A percentile compares a stretch with the other conserved stretches of the same genome.
These are phyloP conservation scores for Westerdykella sp. DNA, from an alignment of 2,329 filamentous ascomycete genomes.

Conservation along the genomic window DNA sequence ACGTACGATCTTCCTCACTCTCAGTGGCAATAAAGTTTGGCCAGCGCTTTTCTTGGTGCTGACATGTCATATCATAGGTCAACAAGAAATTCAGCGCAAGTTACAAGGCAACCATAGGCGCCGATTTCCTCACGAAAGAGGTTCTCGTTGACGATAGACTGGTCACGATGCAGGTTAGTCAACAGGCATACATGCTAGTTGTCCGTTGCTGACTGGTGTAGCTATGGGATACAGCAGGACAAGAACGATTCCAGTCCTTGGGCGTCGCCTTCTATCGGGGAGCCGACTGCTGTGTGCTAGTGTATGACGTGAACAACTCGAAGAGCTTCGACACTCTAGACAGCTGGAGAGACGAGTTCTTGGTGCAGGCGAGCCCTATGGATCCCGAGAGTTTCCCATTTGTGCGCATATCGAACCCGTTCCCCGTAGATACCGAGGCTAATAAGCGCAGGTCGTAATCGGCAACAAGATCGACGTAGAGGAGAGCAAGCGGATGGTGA, in stretches of 20 bases:
- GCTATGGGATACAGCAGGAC: conserved; percentile 97
- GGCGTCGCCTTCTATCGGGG: conserved; percentile 97
- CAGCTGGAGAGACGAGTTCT: conserved; percentile 96
- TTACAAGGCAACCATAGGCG: conserved; percentile 99
- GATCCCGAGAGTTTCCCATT: conserved; percentile 98
- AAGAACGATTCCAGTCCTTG: conserved; percentile 95
- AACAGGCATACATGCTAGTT: background rate
- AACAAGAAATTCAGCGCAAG: conserved; percentile 99
- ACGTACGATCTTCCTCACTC: conserved; percentile 58
- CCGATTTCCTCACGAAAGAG: conserved; percentile 97
- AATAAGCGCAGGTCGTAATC: conserved; percentile 67
- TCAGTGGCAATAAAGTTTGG: background rate
- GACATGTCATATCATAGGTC: conserved; percentile 55
- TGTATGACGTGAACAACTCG: conserved; percentile 98
- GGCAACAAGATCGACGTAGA: conserved; percentile 99
- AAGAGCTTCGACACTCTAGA: conserved; percentile 99
- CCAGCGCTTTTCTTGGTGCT: background rate
- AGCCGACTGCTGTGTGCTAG: conserved; percentile 94
- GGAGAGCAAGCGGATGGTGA: conserved; percentile 88
- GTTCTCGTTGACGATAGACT: conserved; percentile 94
- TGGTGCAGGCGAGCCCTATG: conserved; percentile 93
- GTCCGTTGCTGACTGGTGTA: conserved; percentile 38
- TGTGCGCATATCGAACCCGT: conserved; percentile 49
- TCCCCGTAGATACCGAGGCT: conserved; percentile 6
- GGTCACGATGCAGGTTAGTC: conserved; percentile 88